These are phyloP conservation scores for Cladosporium sp. DNA, from an alignment of 2,329 filamentous ascomycete genomes.

Conservation along the genomic window DNA sequence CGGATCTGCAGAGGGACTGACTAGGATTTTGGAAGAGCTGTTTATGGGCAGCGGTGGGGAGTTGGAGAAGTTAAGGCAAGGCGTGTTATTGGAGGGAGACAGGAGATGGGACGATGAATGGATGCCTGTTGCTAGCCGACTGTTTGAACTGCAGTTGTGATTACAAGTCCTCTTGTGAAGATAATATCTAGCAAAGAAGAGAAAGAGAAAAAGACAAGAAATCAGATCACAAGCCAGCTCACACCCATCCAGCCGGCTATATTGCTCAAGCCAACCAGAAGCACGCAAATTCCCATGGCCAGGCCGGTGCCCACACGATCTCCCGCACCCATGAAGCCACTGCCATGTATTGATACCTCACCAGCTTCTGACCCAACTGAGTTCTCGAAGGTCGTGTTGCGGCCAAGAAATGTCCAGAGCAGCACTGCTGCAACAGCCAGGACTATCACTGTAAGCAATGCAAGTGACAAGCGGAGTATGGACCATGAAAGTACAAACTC, in stretches of 20 bases:
- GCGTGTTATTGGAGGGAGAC: conserved; percentile 71
- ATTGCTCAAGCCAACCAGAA: conserved; percentile 31
- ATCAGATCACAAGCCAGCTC: conserved; percentile 34
- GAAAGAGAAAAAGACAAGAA: background rate
- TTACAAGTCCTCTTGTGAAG: background rate
- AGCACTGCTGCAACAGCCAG: conserved; percentile 28
- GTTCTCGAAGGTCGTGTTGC: conserved; percentile 15
- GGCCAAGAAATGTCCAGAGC: conserved; percentile 35
- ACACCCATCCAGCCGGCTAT: conserved; percentile 33
- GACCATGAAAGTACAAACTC: conserved; percentile 35
- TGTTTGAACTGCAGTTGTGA: conserved; percentile 45
- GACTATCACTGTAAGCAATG: conserved; percentile 26
- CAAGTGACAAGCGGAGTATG: conserved; percentile 25
- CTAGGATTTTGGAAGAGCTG: conserved; percentile 58
- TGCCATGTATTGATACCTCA: conserved; percentile 15
- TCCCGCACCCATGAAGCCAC: conserved; percentile 28
- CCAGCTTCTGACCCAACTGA: background rate
- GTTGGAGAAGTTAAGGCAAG: conserved; percentile 63
- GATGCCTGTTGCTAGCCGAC: conserved; percentile 71
- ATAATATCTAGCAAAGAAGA: background rate
- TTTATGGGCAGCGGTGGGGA: conserved; percentile 52
- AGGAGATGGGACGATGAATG: conserved; percentile 90
- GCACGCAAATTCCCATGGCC: conserved; percentile 31
- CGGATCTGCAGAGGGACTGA: conserved; percentile 62
- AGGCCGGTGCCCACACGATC: conserved; percentile 32